These are phyloP conservation scores for Boletellus sp. DNA, from an alignment of 768 basidiomycete genomes.

Conservation along the genomic window DNA sequence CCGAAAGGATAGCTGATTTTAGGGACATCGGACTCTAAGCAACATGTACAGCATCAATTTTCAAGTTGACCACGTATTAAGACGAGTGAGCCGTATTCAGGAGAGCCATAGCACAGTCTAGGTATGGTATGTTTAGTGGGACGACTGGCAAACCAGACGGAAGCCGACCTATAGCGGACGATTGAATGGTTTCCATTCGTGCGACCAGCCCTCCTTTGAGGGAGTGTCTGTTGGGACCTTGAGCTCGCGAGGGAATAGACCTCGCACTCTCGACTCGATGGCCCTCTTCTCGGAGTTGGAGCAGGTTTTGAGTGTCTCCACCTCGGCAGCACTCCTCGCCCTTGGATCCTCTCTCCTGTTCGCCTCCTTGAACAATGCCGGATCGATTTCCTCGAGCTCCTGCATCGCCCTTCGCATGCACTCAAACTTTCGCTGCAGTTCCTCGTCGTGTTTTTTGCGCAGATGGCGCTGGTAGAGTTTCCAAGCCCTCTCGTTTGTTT, in stretches of 20 bases:
- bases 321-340: conserved; percentile 52
- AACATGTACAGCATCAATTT: conserved; percentile 8
- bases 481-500: conserved; percentile 92
- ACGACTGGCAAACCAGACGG: background rate
- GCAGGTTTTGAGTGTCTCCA: conserved; percentile 56
- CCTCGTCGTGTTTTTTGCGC: conserved; percentile 64
- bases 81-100: background rate
- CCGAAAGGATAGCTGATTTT: conserved; percentile 31
- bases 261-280: conserved; percentile 72
- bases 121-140: conserved; percentile 1
- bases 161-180: conserved; percentile 39
- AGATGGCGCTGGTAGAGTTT: conserved; percentile 72
- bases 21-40: conserved; percentile 26
- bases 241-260: conserved; percentile 84
- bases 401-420: conserved; percentile 86
- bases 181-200: conserved; percentile 74
- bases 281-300: conserved; percentile 65
- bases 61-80: background rate
- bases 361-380: conserved; percentile 63
- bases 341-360: conserved; percentile 76
- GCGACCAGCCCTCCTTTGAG: conserved; percentile 76
- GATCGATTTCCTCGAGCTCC: conserved; percentile 52
- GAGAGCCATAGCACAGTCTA: too few species aligned
- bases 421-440: conserved; percentile 72
- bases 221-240: conserved; percentile 85